Percentiles rank a stretch among this genome's conserved stretches.
phyloP scores from a whole-genome alignment of 352 stramenopile genomes.

The Globisporangium paroecandrum region DNA sequence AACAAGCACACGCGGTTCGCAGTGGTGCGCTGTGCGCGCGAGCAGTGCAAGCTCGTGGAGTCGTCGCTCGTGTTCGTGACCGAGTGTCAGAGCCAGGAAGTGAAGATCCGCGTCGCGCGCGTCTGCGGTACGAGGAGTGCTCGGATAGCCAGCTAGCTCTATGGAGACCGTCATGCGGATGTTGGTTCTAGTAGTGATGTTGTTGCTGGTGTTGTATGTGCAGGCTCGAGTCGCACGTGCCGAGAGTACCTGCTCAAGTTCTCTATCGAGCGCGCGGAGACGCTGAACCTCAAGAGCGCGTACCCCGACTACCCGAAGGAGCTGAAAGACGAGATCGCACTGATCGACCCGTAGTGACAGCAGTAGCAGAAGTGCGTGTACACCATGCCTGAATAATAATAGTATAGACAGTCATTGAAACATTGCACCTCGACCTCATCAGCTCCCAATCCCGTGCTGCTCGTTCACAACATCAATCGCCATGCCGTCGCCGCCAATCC shows the following conservation, averaged over 20 bases:
- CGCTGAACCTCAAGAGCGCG: slow-evolving; percentile 28
- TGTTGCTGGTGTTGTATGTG: background rate
- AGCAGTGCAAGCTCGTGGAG: slow-evolving; percentile 73
- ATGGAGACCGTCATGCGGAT: background rate
- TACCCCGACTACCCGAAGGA: slow-evolving; percentile 43
- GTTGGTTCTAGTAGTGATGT: background rate
- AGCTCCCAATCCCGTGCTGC: background rate
- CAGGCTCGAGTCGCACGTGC: slow-evolving; percentile 55
- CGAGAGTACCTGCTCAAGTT: slow-evolving; percentile 48
- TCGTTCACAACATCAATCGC: background rate
- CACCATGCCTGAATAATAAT: background rate
- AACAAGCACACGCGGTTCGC: slow-evolving; percentile 48
- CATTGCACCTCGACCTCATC: background rate
- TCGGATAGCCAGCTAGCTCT: background rate
- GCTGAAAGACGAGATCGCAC: slow-evolving; percentile 46
- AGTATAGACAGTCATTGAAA: background rate
- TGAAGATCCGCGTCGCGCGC: slow-evolving; percentile 57
- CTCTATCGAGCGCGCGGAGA: slow-evolving; percentile 45
- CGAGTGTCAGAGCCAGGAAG: slow-evolving; percentile 50
- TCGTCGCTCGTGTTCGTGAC: slow-evolving; percentile 74
- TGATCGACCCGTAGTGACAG: slow-evolving; percentile 44
- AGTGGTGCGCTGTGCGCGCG: slow-evolving; percentile 59
- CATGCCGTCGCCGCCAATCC: background rate
- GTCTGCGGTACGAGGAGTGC: slow-evolving; percentile 50
- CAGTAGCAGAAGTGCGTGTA: background rate